Percentiles rank a stretch among this genome's conserved stretches.
phyloP scores from a whole-genome alignment of 768 basidiomycete genomes.

The Leucosporidium yakuticum region DNA sequence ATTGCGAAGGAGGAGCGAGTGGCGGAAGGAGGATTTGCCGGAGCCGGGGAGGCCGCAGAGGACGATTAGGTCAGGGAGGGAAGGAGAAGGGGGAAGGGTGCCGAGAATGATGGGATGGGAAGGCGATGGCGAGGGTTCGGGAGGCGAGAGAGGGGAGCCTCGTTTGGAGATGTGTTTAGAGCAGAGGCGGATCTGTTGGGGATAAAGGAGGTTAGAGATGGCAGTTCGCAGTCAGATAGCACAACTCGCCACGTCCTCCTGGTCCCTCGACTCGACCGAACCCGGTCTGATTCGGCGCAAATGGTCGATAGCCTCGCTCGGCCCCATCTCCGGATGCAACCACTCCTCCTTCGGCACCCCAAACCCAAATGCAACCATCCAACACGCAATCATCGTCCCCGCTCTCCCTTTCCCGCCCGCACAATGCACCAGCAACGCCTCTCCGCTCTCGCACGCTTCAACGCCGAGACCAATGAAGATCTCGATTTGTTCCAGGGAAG shows the following conservation, averaged over 20 bases:
- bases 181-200: slow-evolving; percentile 23
- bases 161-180: slow-evolving; percentile 58
- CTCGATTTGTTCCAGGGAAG: slow-evolving; percentile 60
- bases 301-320: slow-evolving; percentile 44
- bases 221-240: too few species aligned
- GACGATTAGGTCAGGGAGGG: slow-evolving; percentile 48
- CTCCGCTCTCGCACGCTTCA: slow-evolving; percentile 43
- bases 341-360: slow-evolving; percentile 40
- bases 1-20: slow-evolving; percentile 50
- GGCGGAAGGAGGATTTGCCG: slow-evolving; percentile 56
- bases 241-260: slow-evolving; percentile 54
- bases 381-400: slow-evolving; percentile 59
- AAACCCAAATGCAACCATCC: slow-evolving; percentile 57
- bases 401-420: slow-evolving; percentile 61
- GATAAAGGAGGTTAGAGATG: too few species aligned
- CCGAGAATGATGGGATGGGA: slow-evolving; percentile 23
- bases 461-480: slow-evolving; percentile 51
- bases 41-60: slow-evolving; percentile 61
- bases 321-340: slow-evolving; percentile 1
- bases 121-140: background rate
- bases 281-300: slow-evolving; percentile 55
- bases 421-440: slow-evolving; percentile 56
- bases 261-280: slow-evolving; percentile 55
- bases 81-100: background rate
- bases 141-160: slow-evolving; percentile 36